These are phyloP conservation scores for Galerina sulciceps DNA, from an alignment of 768 basidiomycete genomes.

Conservation along the genomic window DNA sequence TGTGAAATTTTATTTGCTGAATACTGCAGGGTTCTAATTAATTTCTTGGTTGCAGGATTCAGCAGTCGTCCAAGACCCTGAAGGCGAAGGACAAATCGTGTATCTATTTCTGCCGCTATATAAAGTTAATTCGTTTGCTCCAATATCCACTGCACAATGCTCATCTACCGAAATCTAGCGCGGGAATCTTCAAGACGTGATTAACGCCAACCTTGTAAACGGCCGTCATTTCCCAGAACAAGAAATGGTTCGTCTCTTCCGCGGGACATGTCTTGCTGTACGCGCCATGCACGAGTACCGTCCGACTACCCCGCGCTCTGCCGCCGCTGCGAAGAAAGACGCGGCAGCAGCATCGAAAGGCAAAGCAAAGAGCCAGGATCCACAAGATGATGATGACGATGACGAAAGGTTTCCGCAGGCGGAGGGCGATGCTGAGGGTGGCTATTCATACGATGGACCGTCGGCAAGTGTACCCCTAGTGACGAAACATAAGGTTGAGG, in stretches of 20 bases:
- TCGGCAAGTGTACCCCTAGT: slow-evolving; percentile 63
- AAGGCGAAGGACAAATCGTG: slow-evolving; percentile 92
- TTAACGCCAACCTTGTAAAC: slow-evolving; percentile 85
- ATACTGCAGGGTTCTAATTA: background rate
- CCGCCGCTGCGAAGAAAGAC: slow-evolving; percentile 29
- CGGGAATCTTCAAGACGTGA: slow-evolving; percentile 94
- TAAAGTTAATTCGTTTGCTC: slow-evolving; percentile 53
- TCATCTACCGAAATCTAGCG: slow-evolving; percentile 45
- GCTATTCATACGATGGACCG: slow-evolving; percentile 67
- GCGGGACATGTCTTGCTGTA: slow-evolving; percentile 92
- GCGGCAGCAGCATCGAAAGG: slow-evolving; percentile 19
- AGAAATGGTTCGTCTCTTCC: slow-evolving; percentile 89
- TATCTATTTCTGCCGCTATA: slow-evolving; percentile 96
- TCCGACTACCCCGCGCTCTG: slow-evolving; percentile 48
- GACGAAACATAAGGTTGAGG: slow-evolving; percentile 51
- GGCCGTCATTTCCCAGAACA: slow-evolving; percentile 84
- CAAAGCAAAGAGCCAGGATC: slow-evolving; percentile 11
- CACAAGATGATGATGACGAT: slow-evolving; percentile 52
- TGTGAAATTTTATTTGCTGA: slow-evolving; percentile 8
- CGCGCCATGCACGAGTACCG: slow-evolving; percentile 93
- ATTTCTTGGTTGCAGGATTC: slow-evolving; percentile 64
- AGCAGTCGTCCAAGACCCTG: slow-evolving; percentile 91
- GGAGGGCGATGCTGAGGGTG: slow-evolving; percentile 74
- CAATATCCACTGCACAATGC: background rate
- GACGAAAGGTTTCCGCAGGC: slow-evolving; percentile 77